Percentiles rank a stretch among this genome's conserved stretches.
Conservation (phyloP, 768 basidiomycete species). For the Leccinum truebloodii region DNA sequence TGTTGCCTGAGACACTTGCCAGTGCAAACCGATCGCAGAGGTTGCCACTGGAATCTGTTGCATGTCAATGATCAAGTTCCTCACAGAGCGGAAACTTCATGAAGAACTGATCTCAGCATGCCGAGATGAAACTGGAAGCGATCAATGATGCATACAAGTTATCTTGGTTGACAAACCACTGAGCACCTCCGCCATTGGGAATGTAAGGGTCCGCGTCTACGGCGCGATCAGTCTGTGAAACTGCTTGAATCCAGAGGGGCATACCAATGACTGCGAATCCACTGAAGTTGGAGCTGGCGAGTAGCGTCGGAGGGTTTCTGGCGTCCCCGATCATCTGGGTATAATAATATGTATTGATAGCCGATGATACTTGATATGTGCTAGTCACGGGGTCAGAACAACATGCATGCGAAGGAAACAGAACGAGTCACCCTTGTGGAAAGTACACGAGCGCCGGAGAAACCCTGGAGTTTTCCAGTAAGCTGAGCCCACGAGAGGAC, state of each 20-base stretch:
- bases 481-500: neutral
- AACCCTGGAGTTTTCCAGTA: slow-evolving; percentile 3
- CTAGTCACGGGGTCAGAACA: slow-evolving; percentile 36
- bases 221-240: neutral
- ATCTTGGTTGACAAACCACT: slow-evolving; percentile 27
- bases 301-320: slow-evolving; percentile 63
- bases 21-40: slow-evolving; percentile 71
- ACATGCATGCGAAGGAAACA: neutral
- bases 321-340: slow-evolving; percentile 80
- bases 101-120: slow-evolving; percentile 3
- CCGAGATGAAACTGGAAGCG: neutral
- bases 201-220: slow-evolving; percentile 75
- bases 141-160: slow-evolving; percentile 21
- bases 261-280: slow-evolving; percentile 78
- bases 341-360: slow-evolving; percentile 73
- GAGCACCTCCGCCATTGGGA: slow-evolving; percentile 43
- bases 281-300: slow-evolving; percentile 57
- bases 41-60: slow-evolving; percentile 51
- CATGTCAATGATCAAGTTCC: slow-evolving; percentile 76
- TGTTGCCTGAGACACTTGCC: slow-evolving; percentile 81
- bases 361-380: slow-evolving; percentile 63
- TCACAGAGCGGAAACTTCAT: slow-evolving; percentile 63
- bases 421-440: slow-evolving; percentile 54
- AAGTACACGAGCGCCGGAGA: slow-evolving; percentile 77
- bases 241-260: neutral